These are phyloP conservation scores for Eucalyptus erythrocorys DNA, from an alignment of 345 rosid species.

Conservation along the genomic window DNA sequence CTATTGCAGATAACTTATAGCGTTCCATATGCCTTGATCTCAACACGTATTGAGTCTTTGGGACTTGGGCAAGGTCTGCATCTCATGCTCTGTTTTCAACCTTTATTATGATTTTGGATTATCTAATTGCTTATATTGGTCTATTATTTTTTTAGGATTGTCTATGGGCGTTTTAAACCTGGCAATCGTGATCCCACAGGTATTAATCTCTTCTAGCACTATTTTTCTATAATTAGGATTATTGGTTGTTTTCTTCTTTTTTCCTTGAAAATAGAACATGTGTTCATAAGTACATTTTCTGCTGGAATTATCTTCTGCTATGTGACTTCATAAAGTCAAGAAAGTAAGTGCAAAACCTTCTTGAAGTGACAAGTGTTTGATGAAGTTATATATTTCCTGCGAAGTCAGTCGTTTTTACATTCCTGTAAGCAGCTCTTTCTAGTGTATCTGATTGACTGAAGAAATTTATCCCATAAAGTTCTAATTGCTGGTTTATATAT, in stretches of 20 bases:
- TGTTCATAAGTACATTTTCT: neutral
- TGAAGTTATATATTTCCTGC: neutral
- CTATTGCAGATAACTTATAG: slow-evolving; percentile 78
- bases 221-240: neutral
- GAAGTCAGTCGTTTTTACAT: neutral
- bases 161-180: slow-evolving; percentile 94
- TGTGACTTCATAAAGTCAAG: neutral
- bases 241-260: neutral
- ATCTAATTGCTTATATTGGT: neutral
- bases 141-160: slow-evolving; percentile 45
- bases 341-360: neutral
- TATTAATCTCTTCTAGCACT: neutral
- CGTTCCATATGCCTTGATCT: slow-evolving; percentile 88
- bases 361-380: neutral
- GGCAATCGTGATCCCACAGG: slow-evolving; percentile 97
- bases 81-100: neutral
- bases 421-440: neutral
- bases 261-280: neutral
- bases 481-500: neutral
- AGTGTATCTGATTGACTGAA: neutral
- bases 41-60: slow-evolving; percentile 70
- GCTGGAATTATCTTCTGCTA: neutral
- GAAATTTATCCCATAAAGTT: neutral
- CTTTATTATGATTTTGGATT: neutral
- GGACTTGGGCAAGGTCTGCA: slow-evolving; percentile 93